Base-by-base conservation (phyloP, 176 grass and related monocot genomes). In the Aegilops sharonensis region DNA sequence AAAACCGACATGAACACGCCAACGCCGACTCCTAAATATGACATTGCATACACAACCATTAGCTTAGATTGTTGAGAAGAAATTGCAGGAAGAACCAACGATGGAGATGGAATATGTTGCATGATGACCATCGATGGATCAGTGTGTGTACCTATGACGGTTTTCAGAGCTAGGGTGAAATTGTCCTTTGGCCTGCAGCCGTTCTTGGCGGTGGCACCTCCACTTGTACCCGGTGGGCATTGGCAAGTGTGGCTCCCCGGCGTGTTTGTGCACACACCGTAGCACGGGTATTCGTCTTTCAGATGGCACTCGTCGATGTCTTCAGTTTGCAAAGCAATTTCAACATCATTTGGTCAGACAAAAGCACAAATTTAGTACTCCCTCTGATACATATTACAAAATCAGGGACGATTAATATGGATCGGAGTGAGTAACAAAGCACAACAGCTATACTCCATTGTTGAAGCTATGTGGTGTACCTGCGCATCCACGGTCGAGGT, bases 291-390 rank as follows among this genome's bases (percentile, higher is more conserved):
- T 3, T 85, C 0, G 0, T 82, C 5, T 23, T 27, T 14, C 11
- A 15, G 45, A 17, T 31, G 1, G 64, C 94, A 97, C 65, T 92
- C 94, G 30, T 97, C 23, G 31, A 97, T 90, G 63, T 97, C 94
- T 94, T 84, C 0, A 37, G 25, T 62, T 62, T 69, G 24, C 18
- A 60, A 60, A 61, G 10, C 11, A 60, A 17, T 42, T 59, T 10
- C 24, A 13, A 3, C 2, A 15, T 25, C 2, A 15, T 25, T 27
- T 27, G 30, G 11, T 39, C 39, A 66, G 0, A 5, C 4, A 25
- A 30, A 43, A 47, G 34, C 14, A 34, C 6, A n/a, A 10, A 4
- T 45, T n/a, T 25, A 27, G 21, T 25, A 25, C 25, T 25, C 25
- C 25, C 25, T 25, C 25, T 25, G 25, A 25, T 25, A 25, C 25